Percentiles rank a stretch among this genome's conserved stretches.
These are phyloP conservation scores for Yamadazyma endophytica DNA, from an alignment of 805 yeast genomes.

Conservation along the genomic window DNA sequence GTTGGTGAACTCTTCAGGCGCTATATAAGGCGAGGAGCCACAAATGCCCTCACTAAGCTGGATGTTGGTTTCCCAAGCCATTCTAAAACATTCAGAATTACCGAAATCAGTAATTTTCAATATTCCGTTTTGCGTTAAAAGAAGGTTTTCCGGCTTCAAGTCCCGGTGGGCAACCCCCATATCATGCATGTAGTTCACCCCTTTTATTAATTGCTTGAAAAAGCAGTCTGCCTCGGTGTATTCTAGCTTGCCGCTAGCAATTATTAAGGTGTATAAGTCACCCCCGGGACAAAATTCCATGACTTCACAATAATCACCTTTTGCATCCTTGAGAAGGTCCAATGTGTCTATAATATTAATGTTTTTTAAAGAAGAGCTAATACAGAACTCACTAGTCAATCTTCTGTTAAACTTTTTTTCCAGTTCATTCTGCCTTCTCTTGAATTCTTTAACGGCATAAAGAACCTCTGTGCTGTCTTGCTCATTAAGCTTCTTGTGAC, in stretches of 20 bases:
- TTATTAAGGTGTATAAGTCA: slow-evolving; percentile 68
- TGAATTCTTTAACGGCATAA: slow-evolving; percentile 87
- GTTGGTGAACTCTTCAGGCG: slow-evolving; percentile 75
- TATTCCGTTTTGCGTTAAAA: slow-evolving; percentile 67
- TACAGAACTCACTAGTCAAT: slow-evolving; percentile 78
- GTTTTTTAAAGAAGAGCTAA: slow-evolving; percentile 74
- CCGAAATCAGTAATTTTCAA: slow-evolving; percentile 89
- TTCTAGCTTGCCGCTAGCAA: slow-evolving; percentile 74
- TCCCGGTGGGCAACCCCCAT: slow-evolving; percentile 91
- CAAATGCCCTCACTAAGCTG: slow-evolving; percentile 72
- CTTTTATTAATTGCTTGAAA: slow-evolving; percentile 78
- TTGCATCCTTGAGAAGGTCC: slow-evolving; percentile 75
- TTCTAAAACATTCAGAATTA: slow-evolving; percentile 73
- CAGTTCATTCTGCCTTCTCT: slow-evolving; percentile 54
- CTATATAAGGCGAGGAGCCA: slow-evolving; percentile 87
- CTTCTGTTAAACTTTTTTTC: slow-evolving; percentile 67
- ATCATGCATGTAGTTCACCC: slow-evolving; percentile 83
- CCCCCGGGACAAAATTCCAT: slow-evolving; percentile 86
- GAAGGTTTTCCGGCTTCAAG: slow-evolving; percentile 80
- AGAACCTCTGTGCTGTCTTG: slow-evolving; percentile 34
- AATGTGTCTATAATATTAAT: slow-evolving; percentile 71
- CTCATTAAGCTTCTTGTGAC: slow-evolving; percentile 57
- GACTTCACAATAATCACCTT: slow-evolving; percentile 79
- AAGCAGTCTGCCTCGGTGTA: slow-evolving; percentile 86
- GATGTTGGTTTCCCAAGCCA: slow-evolving; percentile 78